phyloP scores from a whole-genome alignment of 768 basidiomycete genomes.

The Paxillus ammoniavirescens region DNA sequence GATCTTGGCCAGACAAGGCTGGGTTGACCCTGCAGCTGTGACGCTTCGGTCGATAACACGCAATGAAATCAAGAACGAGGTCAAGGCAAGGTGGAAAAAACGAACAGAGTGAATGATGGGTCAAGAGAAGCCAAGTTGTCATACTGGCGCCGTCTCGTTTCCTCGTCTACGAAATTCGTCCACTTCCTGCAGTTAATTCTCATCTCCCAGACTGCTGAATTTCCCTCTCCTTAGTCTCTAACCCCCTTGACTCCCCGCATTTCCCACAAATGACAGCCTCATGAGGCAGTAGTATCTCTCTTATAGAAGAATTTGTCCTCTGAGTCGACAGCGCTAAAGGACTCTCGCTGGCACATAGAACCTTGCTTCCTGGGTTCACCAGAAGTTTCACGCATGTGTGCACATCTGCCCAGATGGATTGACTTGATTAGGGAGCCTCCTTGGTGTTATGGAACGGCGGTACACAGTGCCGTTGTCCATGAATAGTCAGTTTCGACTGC shows the following conservation, averaged over 20 bases:
- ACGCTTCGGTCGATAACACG: not conserved
- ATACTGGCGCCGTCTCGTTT: not conserved
- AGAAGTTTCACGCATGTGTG: not conserved
- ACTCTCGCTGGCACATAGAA: not conserved
- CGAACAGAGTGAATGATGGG: not conserved
- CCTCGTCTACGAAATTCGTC: not conserved
- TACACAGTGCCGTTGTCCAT: too few relatives aligned
- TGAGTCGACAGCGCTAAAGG: too few relatives aligned
- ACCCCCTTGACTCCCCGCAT: not conserved
- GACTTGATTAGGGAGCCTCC: not conserved
- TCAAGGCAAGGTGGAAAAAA: not conserved
- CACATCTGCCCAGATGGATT: not conserved
- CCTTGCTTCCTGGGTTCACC: not conserved
- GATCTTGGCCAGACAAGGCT: not conserved
- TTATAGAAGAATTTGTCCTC: not conserved
- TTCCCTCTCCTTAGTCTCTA: not conserved
- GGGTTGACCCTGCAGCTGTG: not conserved
- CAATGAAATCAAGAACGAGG: not conserved
- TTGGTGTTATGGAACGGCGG: not conserved
- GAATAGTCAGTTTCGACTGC: too few relatives aligned
- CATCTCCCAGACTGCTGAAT: not conserved
- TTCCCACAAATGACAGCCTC: constrained; percentile 8
- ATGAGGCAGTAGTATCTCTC: not conserved
- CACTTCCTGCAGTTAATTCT: not conserved
- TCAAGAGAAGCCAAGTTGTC: not conserved